A percentile compares a stretch with the other conserved stretches of the same genome.
These are phyloP conservation scores for Trichoderma guizhouense DNA, from an alignment of 2,329 filamentous ascomycete species.

Conservation along the genomic window DNA sequence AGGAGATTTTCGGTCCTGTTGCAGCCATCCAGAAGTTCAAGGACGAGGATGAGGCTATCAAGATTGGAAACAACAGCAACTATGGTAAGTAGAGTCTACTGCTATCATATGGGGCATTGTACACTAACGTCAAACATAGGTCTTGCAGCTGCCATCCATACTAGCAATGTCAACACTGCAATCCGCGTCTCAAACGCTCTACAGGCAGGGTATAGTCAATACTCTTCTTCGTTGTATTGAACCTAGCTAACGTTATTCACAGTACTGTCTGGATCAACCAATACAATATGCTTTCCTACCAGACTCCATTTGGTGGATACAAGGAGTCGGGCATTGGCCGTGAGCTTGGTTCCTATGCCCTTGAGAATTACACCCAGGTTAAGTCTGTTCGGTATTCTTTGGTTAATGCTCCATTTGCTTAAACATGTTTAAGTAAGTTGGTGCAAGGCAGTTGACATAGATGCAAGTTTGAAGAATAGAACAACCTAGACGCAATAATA, in stretches of 20 bases:
- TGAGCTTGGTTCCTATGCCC: constrained; percentile 32
- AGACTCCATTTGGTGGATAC: constrained; percentile 33
- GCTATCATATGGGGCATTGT: too few relatives aligned
- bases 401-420: too few relatives aligned
- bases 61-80: constrained; percentile 48
- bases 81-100: constrained; percentile 26
- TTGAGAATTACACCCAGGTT: constrained; percentile 30
- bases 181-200: constrained; percentile 47
- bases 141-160: constrained; percentile 31
- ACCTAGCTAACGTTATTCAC: too few relatives aligned
- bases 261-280: constrained; percentile 60
- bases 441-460: too few relatives aligned
- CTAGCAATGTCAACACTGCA: constrained; percentile 30
- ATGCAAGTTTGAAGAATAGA: too few relatives aligned
- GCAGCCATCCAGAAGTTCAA: constrained; percentile 47
- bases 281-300: constrained; percentile 26
- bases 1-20: constrained; percentile 30
- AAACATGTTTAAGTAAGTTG: too few relatives aligned
- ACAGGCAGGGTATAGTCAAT: constrained; percentile 47
- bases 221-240: too few relatives aligned
- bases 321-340: constrained; percentile 34
- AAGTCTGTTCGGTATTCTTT: constrained; percentile 23
- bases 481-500: too few relatives aligned
- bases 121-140: too few relatives aligned
- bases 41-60: constrained; percentile 47